Base-by-base conservation (phyloP, 495 filamentous ascomycete species). In the Trichoderma virens region DNA sequence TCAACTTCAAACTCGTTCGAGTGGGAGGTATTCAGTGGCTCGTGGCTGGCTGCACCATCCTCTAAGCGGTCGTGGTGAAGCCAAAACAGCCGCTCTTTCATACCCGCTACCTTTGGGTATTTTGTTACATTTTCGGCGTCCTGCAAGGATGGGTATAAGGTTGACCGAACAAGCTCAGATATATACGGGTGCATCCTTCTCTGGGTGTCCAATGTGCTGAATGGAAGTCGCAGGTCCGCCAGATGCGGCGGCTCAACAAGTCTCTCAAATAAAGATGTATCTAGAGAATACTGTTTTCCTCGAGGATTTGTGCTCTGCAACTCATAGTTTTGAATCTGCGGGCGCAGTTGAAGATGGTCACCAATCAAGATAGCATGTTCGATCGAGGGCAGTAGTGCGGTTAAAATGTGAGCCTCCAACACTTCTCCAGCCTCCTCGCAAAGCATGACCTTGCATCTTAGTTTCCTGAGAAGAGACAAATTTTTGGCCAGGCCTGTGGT, bases 351-450 rank as follows among this genome's bases (percentile, higher is more conserved):
- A 6, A 78, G 75, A 67, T 93, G 90, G 69, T 94, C 90, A 0
- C 90, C 90, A 65, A 94, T 92, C 18, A 87, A 79, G 65, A 93
- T 90, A 32, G 78, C 74, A 66, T 93, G 90, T 68, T 93, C 84
- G 5, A 92, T 72, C 0, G 81, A 83, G 2, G 89, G 90, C 31
- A 93, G 69, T 0, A 95, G 69, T 1, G 88, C 83, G 0, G 87
- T 84, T 8, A 93, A 74, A 0, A 86, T 73, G 70, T 93, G 89
- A 0, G 86, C 79, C 67, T 93, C 89, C 30, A 92, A 73, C 0
- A 93, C 87, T 66, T 93, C 89, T 1, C 83, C 90, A 3, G 90
- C 90, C 69, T 94, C 90, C 74, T 93, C 90, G 66, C 85, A 87
- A 5, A 93, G 47, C 61, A 95, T 66, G 1, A 91, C 86, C 70